Conservation (phyloP, 192 early-diverging fungal species). For the Backusella mclennaniae region DNA sequence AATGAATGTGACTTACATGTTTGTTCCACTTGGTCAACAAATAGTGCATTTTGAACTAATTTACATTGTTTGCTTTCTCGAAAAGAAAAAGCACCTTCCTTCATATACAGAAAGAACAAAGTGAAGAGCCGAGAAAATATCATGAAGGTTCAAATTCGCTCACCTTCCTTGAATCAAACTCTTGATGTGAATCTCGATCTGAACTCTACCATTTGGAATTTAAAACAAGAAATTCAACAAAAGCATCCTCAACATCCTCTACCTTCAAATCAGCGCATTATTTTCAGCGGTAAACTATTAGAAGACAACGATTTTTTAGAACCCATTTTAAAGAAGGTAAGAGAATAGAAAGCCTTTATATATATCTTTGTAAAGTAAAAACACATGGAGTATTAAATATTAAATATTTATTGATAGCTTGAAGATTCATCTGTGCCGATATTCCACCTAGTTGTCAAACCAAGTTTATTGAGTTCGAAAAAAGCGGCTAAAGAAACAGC, state of each 20-base stretch:
- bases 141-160: constrained; percentile 5
- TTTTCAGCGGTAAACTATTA: constrained; percentile 31
- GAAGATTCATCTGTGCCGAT: constrained; percentile 15
- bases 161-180: constrained; percentile 30
- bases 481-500: not conserved
- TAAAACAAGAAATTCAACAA: constrained; percentile 24
- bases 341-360: not conserved
- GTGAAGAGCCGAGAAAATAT: not conserved
- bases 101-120: not conserved
- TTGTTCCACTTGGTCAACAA: not conserved
- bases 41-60: not conserved
- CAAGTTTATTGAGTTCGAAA: not conserved
- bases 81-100: not conserved
- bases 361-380: not conserved
- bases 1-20: not conserved
- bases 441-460: constrained; percentile 40
- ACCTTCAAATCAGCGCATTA: constrained; percentile 30
- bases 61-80: not conserved
- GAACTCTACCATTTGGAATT: constrained; percentile 9
- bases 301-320: constrained; percentile 15
- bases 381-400: not conserved
- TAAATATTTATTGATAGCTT: not conserved
- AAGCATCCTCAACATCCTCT: constrained; percentile 31
- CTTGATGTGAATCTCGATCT: not conserved
- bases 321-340: constrained; percentile 26